Evolutionary conservation across 441 rosid species (phyloP), one percentile per base, ranked within the genome.

Genomic region (Melastoma candidum): DNA sequence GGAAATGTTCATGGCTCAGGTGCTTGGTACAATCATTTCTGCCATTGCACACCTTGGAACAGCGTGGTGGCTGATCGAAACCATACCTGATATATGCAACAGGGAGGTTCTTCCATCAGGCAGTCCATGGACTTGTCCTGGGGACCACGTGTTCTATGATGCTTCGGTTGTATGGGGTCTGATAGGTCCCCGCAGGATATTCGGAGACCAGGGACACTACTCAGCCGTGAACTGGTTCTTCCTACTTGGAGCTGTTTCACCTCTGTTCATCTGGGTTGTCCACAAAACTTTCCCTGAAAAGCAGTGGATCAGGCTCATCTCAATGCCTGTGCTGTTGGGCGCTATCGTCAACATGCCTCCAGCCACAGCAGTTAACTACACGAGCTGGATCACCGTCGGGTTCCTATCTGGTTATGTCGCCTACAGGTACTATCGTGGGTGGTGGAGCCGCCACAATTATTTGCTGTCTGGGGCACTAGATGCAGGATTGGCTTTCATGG

Each of bases 11-110:
- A 85, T 87, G 96, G 95, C 96, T 27, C 55, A 90, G 97, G 68
- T 90, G 47, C 85, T 80, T 47, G 98, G 98, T 60, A 90, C 95
- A 2, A 51, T 90, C 10, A 71, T 90, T 50, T 93, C 98, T 17
- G 86, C 87, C 54, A 46, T 85, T 3, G 85, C 84, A 14, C 87
- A 87, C 74, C 59, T 90, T 62, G 44, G 67, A 63, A 90, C 98
- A 2, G 95, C 98, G 26, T 87, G 98, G 98, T 90, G 98, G 98
- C 78, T 90, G 57, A 71, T 90, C 90, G 98, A 85, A 65, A 81
- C 84, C 12, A 90, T 90, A 51, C 48, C 98, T 0, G 77, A 83
- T 64, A 78, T 87, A 49, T 90, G 98, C 3, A 83, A 83, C 26
- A 62, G 22, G 22, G 22, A 17, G 22, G 22, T 17, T 17, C 22